Evolutionary conservation across 1,139 yeast genomes (phyloP).

Genomic region (Saccharomyces hybrid): DNA sequence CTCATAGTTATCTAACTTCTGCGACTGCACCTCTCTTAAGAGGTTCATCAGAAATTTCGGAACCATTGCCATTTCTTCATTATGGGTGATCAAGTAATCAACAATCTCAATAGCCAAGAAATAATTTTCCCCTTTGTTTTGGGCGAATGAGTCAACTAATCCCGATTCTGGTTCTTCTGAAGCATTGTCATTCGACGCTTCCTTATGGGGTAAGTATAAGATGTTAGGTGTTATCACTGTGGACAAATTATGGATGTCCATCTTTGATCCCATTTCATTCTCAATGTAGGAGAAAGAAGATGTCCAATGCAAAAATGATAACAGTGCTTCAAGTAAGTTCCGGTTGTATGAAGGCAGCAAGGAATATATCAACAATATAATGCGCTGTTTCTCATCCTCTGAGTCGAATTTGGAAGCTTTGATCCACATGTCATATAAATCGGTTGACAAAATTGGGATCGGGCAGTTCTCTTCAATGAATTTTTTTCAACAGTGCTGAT

Average conservation of each 20-base stretch:
- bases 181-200: constrained; percentile 23
- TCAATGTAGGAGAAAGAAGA: constrained; percentile 90
- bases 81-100: constrained; percentile 73
- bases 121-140: constrained; percentile 64
- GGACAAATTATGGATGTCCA: constrained; percentile 93
- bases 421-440: constrained; percentile 74
- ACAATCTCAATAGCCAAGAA: constrained; percentile 88
- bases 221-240: constrained; percentile 94
- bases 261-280: constrained; percentile 84
- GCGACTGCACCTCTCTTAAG: constrained; percentile 30
- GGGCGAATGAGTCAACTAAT: constrained; percentile 35
- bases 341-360: constrained; percentile 77
- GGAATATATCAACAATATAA: constrained; percentile 66
- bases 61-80: constrained; percentile 70
- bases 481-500: constrained; percentile 88
- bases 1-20: constrained; percentile 19
- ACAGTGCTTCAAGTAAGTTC: constrained; percentile 77
- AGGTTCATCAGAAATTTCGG: constrained; percentile 49
- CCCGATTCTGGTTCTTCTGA: constrained; percentile 28
- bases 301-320: constrained; percentile 88
- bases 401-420: constrained; percentile 57
- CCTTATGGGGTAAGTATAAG: constrained; percentile 43
- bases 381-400: constrained; percentile 42
- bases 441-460: constrained; percentile 78
- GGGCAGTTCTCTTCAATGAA: constrained; percentile 88